Conservation (phyloP, 2,329 filamentous ascomycete species). For the Colletotrichum agaves region DNA sequence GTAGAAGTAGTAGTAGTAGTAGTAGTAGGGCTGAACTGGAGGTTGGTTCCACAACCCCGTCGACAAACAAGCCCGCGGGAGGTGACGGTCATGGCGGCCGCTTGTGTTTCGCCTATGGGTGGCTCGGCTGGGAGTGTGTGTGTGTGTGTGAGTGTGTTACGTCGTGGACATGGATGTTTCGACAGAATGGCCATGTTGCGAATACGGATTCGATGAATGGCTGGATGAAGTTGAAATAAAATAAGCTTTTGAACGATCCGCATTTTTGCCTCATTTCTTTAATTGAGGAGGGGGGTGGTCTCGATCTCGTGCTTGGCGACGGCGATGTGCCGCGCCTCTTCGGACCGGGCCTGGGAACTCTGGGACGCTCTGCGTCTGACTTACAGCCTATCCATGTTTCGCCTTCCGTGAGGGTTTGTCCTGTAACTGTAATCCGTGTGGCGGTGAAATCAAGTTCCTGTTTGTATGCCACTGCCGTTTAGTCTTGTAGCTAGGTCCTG, state of each 20-base stretch:
- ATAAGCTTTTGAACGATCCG: slow-evolving; percentile 20
- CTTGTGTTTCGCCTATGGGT: slow-evolving; percentile 17
- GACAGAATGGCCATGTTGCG: neutral
- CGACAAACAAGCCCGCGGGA: neutral
- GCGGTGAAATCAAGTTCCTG: neutral
- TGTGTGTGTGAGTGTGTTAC: too few species aligned
- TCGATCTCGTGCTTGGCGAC: slow-evolving; percentile 4
- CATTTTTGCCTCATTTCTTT: slow-evolving; percentile 3
- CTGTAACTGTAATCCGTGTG: neutral
- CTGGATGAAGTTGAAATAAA: slow-evolving; percentile 11
- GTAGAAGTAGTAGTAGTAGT: neutral
- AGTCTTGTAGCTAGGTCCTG: too few species aligned
- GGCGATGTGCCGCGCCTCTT: neutral
- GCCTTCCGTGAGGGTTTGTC: neutral
- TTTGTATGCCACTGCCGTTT: neutral
- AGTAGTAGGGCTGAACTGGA: slow-evolving; percentile 12
- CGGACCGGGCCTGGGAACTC: slow-evolving; percentile 3
- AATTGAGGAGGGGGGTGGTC: neutral
- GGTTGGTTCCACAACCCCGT: neutral
- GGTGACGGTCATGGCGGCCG: slow-evolving; percentile 13
- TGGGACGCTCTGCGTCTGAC: slow-evolving; percentile 9
- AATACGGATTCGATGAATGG: slow-evolving; percentile 2
- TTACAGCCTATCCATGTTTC: neutral
- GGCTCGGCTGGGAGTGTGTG: neutral
- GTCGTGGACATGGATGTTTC: neutral